These are phyloP conservation scores for Pistacia vera DNA, from an alignment of 345 rosid species.

Conservation along the genomic window DNA sequence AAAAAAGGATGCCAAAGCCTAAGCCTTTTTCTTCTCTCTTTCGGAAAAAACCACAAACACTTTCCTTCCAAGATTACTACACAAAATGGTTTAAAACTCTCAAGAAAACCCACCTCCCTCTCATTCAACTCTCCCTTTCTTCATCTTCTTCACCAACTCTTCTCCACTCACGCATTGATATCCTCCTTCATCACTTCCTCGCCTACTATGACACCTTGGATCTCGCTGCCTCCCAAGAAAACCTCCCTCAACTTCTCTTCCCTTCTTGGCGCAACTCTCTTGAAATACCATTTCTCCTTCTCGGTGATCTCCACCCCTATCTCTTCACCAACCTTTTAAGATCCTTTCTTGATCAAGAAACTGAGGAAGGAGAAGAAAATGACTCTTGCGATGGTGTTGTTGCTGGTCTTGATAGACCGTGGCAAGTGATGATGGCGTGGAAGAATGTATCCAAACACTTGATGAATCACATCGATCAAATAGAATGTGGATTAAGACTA, in stretches of 20 bases:
- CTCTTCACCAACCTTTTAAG: slow-evolving; percentile 78
- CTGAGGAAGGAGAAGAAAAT: not conserved
- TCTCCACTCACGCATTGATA: slow-evolving; percentile 53
- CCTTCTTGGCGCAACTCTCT: slow-evolving; percentile 77
- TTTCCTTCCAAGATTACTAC: slow-evolving; percentile 62
- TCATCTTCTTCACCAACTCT: slow-evolving; percentile 43
- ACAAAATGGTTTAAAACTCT: slow-evolving; percentile 65
- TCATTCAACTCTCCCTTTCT: slow-evolving; percentile 64
- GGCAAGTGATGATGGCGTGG: slow-evolving; percentile 64
- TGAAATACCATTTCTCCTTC: slow-evolving; percentile 77
- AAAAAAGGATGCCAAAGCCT: slow-evolving; percentile 43
- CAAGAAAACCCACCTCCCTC: slow-evolving; percentile 62
- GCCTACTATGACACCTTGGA: slow-evolving; percentile 80
- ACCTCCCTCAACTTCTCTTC: slow-evolving; percentile 64
- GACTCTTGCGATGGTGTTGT: not conserved
- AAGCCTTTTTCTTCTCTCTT: slow-evolving; percentile 40
- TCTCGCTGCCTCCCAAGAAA: slow-evolving; percentile 52
- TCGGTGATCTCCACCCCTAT: slow-evolving; percentile 90
- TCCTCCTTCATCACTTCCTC: slow-evolving; percentile 72
- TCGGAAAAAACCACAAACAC: slow-evolving; percentile 49
- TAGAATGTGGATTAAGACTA: slow-evolving; percentile 75
- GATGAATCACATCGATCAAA: slow-evolving; percentile 55
- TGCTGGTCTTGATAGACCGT: slow-evolving; percentile 23
- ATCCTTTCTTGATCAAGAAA: slow-evolving; percentile 47
- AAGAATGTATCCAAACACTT: slow-evolving; percentile 50